Conservation (phyloP, 163 green algal species). For the Scenedesmus sp. region DNA sequence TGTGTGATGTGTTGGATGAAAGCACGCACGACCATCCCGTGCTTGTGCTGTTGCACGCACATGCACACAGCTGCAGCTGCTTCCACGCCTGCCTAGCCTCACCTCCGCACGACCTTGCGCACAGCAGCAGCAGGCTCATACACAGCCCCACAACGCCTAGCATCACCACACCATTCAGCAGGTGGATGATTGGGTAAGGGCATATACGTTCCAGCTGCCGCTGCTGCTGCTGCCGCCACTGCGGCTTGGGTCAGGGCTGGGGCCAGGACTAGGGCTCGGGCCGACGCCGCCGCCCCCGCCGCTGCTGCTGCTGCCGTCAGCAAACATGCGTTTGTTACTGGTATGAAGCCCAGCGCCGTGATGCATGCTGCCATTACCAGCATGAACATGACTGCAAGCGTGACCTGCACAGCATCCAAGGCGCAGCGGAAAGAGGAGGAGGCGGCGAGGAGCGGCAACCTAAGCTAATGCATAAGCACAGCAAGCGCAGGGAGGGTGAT, state of each 20-base stretch:
- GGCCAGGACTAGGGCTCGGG: neutral
- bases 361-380: neutral
- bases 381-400: neutral
- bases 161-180: conserved; percentile 45
- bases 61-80: neutral
- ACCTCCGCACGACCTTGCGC: neutral
- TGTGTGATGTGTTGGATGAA: too few relatives aligned
- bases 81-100: neutral
- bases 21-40: too few relatives aligned
- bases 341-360: conserved; percentile 27
- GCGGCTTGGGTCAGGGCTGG: neutral
- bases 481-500: too few relatives aligned
- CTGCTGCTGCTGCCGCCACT: neutral
- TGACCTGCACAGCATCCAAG: neutral
- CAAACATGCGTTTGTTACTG: neutral
- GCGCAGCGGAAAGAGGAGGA: too few relatives aligned
- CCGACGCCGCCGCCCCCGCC: neutral
- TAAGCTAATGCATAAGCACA: too few relatives aligned
- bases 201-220: neutral
- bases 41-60: too few relatives aligned
- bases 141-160: conserved; percentile 33
- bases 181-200: neutral
- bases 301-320: neutral
- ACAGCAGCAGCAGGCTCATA: conserved; percentile 26
- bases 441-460: too few relatives aligned